phyloP scores from a whole-genome alignment of 345 rosid species.

The Toxicodendron radicans region DNA sequence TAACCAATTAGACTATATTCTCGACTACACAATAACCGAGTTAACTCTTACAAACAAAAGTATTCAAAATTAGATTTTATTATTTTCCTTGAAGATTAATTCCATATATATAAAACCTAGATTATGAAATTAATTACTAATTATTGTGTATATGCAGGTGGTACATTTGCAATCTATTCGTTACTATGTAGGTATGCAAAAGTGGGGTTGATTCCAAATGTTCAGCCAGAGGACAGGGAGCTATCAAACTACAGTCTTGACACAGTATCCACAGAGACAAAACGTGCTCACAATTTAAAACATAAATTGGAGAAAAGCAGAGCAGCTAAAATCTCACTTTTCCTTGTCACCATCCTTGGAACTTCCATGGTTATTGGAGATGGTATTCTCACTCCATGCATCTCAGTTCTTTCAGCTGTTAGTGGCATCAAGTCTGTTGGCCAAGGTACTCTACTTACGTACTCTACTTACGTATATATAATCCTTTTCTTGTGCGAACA shows the following conservation, averaged over 20 bases:
- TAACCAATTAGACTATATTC: no score
- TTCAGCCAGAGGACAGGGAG: constrained; percentile 44
- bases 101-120: no score
- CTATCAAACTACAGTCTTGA: constrained; percentile 44
- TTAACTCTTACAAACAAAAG: no score
- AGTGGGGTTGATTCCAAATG: constrained; percentile 41
- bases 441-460: neutral
- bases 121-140: no score
- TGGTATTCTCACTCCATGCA: constrained; percentile 57
- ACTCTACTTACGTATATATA: no score
- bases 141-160: constrained; percentile 34
- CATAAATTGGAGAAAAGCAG: constrained; percentile 22
- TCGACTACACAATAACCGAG: no score
- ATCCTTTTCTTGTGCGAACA: no score
- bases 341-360: constrained; percentile 45
- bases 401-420: constrained; percentile 47
- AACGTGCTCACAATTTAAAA: constrained; percentile 23
- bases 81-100: no score
- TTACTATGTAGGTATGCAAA: constrained; percentile 56
- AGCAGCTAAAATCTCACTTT: constrained; percentile 23
- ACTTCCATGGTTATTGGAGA: constrained; percentile 63
- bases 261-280: constrained; percentile 12
- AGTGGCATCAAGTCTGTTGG: constrained; percentile 44
- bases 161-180: constrained; percentile 65
- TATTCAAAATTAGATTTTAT: no score